A percentile compares a stretch with the other conserved stretches of the same genome.
Evolutionary conservation across 2,329 filamentous ascomycete genomes (phyloP).

Genomic region (Xylariaceae sp.): DNA sequence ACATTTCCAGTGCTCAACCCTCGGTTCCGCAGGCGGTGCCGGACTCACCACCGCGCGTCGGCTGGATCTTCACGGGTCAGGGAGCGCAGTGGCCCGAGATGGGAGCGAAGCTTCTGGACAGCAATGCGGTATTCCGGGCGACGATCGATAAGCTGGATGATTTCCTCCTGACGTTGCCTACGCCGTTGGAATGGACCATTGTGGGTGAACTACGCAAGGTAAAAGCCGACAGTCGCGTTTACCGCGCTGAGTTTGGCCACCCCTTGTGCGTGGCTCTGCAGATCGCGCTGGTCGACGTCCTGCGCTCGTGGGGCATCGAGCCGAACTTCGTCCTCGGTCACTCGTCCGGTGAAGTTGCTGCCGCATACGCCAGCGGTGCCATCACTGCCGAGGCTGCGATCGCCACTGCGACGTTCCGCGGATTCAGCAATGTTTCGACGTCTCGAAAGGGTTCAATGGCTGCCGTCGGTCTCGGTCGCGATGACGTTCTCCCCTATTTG

Average conservation of each 20-base stretch:
- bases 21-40: neutral
- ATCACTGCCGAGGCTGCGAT: slow-evolving; percentile 24
- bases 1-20: slow-evolving; percentile 4
- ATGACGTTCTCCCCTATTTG: slow-evolving; percentile 19
- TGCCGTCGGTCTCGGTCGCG: slow-evolving; percentile 27
- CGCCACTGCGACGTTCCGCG: slow-evolving; percentile 22
- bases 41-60: neutral
- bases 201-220: slow-evolving; percentile 12
- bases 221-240: neutral
- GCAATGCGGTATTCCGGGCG: neutral
- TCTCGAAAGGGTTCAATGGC: slow-evolving; percentile 27
- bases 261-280: slow-evolving; percentile 41
- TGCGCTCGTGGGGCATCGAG: slow-evolving; percentile 33
- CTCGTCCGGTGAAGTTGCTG: slow-evolving; percentile 39
- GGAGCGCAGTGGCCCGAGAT: slow-evolving; percentile 31
- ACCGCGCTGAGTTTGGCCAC: neutral
- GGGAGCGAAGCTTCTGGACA: slow-evolving; percentile 9
- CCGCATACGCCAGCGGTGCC: slow-evolving; percentile 35
- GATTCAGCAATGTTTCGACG: slow-evolving; percentile 12
- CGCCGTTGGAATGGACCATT: neutral
- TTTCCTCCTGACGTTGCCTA: neutral
- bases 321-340: slow-evolving; percentile 35
- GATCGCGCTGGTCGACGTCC: slow-evolving; percentile 36
- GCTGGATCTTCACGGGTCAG: slow-evolving; percentile 32
- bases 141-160: neutral